phyloP scores from a whole-genome alignment of 2,329 filamentous ascomycete species.

The Phyllosticta citribraziliensis region DNA sequence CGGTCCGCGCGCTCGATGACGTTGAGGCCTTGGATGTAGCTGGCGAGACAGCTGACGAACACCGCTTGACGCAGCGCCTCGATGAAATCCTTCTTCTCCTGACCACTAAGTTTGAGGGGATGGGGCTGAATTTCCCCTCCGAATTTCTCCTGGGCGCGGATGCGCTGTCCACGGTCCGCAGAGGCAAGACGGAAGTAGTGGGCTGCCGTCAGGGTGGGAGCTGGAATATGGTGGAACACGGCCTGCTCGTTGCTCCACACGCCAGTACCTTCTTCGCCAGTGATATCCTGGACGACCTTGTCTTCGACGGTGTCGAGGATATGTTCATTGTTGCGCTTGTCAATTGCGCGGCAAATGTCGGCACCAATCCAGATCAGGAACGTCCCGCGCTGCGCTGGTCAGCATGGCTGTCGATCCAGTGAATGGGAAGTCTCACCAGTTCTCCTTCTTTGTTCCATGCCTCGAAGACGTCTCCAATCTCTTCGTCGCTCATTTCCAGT shows the following conservation, averaged over 20 bases:
- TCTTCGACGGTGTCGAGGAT: conserved; percentile 55
- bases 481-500: conserved; percentile 50
- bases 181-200: conserved; percentile 57
- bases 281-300: conserved; percentile 62
- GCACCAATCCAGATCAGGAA: conserved; percentile 55
- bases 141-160: conserved; percentile 40
- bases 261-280: conserved; percentile 56
- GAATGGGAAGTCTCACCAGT: conserved; percentile 28
- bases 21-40: conserved; percentile 57
- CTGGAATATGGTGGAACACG: conserved; percentile 51
- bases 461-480: conserved; percentile 50
- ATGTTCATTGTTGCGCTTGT: conserved; percentile 29
- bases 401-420: not conserved
- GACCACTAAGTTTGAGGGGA: conserved; percentile 18
- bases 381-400: conserved; percentile 35
- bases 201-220: conserved; percentile 52
- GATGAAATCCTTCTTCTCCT: conserved; percentile 37
- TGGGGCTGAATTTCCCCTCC: conserved; percentile 32
- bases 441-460: conserved; percentile 52
- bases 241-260: conserved; percentile 57
- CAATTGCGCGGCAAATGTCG: conserved; percentile 48
- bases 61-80: conserved; percentile 51
- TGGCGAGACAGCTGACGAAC: conserved; percentile 51
- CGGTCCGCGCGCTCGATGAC: conserved; percentile 50
- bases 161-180: conserved; percentile 48